Base-by-base conservation (phyloP, 1,284 basidiomycete species). In the Austroboletus niveus region DNA sequence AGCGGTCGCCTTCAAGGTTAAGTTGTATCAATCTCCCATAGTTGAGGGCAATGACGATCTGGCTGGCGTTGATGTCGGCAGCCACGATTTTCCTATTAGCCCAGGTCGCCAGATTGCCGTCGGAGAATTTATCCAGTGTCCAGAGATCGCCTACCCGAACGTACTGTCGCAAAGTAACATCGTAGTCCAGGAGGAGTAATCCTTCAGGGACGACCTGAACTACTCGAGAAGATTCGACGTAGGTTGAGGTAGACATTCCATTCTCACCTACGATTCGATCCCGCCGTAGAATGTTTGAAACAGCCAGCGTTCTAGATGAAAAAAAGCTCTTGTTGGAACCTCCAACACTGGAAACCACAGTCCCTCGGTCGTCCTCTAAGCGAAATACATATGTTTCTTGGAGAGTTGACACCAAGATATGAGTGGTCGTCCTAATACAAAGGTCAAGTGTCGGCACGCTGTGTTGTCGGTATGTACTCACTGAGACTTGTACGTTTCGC, bases 131-230 rank as follows among this genome's bases (percentile, higher is more conserved):
- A 42, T 60, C 65, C 35, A 68, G 63, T 0, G 56, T 61, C 72
- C 75, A 69, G 3, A 64, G 58, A 31, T 64, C 59, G n/a, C 69
- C 70, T 40, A 72, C 56, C 20, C 60, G 59, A 12, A 42, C 61
- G 57, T 74, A 75, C 49, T 60, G 61, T 42, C 58, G 68, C 57
- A 72, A 40, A 40, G 63, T 51, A 39, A 56, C 34, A 50, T 86
- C 78, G 58, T 77, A 80, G 56, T 84, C 75, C 4, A 86, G 67
- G 48, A 92, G 61, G 49, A 69, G 63, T 5, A 86, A 77, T 2
- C 76, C 79, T 6, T 69, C 70, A 1, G 80, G 68, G 0, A 87
- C 89, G 10, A 94, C 86, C 65, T 95, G 93, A 0, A 90, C 77
- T 1, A 88, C 74, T 8, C 79, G 66, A 27, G 75, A 68, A 0